phyloP scores from a whole-genome alignment of 352 stramenopile species.

The Phytophthora rubi region DNA sequence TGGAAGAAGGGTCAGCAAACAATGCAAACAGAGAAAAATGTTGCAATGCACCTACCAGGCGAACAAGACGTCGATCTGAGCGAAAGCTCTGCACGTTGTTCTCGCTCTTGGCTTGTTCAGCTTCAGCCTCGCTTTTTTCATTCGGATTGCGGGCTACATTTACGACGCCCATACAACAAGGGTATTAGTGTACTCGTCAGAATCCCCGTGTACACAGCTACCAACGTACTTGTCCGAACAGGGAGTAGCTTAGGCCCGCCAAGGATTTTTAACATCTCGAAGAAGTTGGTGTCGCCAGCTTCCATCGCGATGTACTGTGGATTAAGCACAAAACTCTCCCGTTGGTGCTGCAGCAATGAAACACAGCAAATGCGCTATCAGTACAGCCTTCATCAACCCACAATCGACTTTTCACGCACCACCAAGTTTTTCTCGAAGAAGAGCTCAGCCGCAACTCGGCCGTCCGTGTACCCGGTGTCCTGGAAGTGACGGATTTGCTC shows the following conservation, averaged over 20 bases:
- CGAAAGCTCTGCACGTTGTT: conserved; percentile 84
- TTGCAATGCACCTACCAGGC: conserved; percentile 45
- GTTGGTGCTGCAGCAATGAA: conserved; percentile 41
- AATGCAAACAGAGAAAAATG: conserved; percentile 3
- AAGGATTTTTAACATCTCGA: conserved; percentile 67
- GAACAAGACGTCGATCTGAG: conserved; percentile 76
- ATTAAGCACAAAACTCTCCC: conserved; percentile 63
- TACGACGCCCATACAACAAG: neutral
- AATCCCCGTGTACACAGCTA: neutral
- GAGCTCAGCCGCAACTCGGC: conserved; percentile 74
- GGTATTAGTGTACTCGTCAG: neutral
- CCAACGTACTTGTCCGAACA: conserved; percentile 51
- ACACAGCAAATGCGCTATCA: neutral
- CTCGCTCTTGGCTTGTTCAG: conserved; percentile 65
- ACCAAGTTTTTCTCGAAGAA: conserved; percentile 65
- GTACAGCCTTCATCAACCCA: neutral
- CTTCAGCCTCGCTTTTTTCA: conserved; percentile 63
- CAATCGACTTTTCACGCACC: conserved; percentile 24
- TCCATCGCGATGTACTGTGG: conserved; percentile 46
- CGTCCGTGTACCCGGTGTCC: conserved; percentile 91
- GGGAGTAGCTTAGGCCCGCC: conserved; percentile 68
- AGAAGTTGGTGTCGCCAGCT: conserved; percentile 53
- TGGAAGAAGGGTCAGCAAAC: conserved; percentile 8
- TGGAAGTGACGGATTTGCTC: conserved; percentile 94
- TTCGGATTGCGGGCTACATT: conserved; percentile 43